A percentile compares a stretch with the other conserved stretches of the same genome.
These are phyloP conservation scores for Aspergillus amoenus DNA, from an alignment of 2,329 filamentous ascomycete genomes.

Conservation along the genomic window DNA sequence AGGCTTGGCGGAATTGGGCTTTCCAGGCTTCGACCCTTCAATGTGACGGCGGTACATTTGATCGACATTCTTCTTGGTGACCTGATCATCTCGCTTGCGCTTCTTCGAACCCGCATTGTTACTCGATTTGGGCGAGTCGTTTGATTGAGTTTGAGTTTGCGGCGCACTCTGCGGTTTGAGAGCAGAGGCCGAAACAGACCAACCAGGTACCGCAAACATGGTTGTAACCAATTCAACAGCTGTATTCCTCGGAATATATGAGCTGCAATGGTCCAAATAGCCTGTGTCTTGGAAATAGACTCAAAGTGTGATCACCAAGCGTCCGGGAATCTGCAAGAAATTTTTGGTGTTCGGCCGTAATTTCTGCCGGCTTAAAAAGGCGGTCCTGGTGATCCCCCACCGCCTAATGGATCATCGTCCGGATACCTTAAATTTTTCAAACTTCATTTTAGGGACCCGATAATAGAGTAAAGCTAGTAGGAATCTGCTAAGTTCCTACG, in stretches of 20 bases:
- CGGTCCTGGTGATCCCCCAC: background rate
- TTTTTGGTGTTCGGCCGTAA: background rate
- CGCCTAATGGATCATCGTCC: background rate
- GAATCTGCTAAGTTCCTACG: background rate
- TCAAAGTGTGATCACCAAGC: background rate
- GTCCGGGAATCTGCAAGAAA: slow-evolving; percentile 1
- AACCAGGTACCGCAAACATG: slow-evolving; percentile 91
- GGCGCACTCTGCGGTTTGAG: slow-evolving; percentile 68
- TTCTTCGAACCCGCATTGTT: slow-evolving; percentile 47
- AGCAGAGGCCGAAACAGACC: slow-evolving; percentile 72
- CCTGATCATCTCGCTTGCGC: slow-evolving; percentile 49
- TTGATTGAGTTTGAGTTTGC: slow-evolving; percentile 59
- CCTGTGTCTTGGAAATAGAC: background rate
- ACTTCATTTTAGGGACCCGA: background rate
- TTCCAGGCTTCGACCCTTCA: slow-evolving; percentile 57
- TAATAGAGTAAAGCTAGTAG: background rate
- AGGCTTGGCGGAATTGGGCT: slow-evolving; percentile 6
- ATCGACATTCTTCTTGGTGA: slow-evolving; percentile 70
- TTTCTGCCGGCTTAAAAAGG: slow-evolving; percentile 4
- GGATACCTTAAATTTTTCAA: background rate
- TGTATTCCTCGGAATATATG: background rate
- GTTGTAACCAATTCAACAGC: background rate
- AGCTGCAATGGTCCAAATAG: background rate
- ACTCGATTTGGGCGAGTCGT: slow-evolving; percentile 23
- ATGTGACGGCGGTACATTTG: slow-evolving; percentile 79